Conservation (phyloP, 352 stramenopile genomes). For the Pythium utonaiense region DNA sequence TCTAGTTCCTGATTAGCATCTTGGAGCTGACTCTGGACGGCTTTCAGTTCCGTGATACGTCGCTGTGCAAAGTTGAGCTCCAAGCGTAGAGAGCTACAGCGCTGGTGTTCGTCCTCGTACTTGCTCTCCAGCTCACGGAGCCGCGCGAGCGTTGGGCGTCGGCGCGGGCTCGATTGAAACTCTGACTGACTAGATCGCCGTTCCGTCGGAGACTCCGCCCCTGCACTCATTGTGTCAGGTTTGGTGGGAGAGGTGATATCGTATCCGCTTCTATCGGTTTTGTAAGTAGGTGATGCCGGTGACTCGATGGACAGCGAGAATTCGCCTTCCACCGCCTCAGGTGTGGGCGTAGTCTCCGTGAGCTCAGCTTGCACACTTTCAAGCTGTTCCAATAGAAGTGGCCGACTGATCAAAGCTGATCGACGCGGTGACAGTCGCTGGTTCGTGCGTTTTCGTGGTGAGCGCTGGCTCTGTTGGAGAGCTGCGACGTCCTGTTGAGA, state of each 20-base stretch:
- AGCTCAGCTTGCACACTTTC: neutral
- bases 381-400: constrained; percentile 7
- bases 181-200: constrained; percentile 3
- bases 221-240: neutral
- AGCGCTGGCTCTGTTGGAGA: constrained; percentile 17
- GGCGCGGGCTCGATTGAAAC: constrained; percentile 4
- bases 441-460: neutral
- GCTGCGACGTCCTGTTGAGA: constrained; percentile 14
- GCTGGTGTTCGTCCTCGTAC: constrained; percentile 45
- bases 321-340: neutral
- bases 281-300: neutral
- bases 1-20: constrained; percentile 35
- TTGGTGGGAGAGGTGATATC: constrained; percentile 1
- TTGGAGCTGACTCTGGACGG: constrained; percentile 33
- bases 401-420: neutral
- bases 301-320: neutral
- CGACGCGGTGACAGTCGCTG: constrained; percentile 9
- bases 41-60: constrained; percentile 49
- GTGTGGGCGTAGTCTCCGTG: neutral
- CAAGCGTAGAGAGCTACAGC: constrained; percentile 38
- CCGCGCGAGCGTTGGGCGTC: constrained; percentile 11
- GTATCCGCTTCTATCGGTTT: neutral
- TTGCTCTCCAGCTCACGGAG: constrained; percentile 39
- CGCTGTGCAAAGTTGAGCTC: constrained; percentile 56
- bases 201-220: neutral